phyloP scores from a whole-genome alignment of 495 filamentous ascomycete species.

The Geopyxis carbonaria region DNA sequence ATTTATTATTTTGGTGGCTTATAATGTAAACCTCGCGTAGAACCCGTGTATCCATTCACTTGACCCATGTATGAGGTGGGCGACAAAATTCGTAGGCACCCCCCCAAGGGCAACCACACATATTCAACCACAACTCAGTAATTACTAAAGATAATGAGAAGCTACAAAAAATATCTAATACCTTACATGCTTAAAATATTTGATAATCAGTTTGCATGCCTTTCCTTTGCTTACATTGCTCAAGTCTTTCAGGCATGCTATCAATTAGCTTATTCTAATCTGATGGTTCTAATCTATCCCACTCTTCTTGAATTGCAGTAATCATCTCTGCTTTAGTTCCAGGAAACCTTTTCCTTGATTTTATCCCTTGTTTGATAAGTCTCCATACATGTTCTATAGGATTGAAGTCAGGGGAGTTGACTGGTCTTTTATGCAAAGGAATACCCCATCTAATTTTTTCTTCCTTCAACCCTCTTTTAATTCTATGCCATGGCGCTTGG shows the following conservation, averaged over 20 bases:
- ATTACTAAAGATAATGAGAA: background rate
- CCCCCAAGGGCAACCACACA: no score
- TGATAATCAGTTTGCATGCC: no score
- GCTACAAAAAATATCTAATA: background rate
- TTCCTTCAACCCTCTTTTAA: no score
- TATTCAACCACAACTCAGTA: no score
- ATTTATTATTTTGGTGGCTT: no score
- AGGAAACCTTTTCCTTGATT: background rate
- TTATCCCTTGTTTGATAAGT: slow-evolving; percentile 5
- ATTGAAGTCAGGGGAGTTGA: slow-evolving; percentile 5
- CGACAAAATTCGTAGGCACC: no score
- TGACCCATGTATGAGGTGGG: no score
- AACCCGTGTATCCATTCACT: no score
- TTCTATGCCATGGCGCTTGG: no score
- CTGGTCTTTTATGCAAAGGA: background rate
- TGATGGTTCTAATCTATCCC: slow-evolving; percentile 1
- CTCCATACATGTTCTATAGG: slow-evolving; percentile 9
- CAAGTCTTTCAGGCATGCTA: slow-evolving; percentile 5
- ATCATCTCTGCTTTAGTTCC: background rate
- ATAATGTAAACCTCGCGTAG: no score
- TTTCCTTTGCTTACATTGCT: slow-evolving; percentile 1
- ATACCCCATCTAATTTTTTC: no score
- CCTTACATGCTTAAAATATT: no score
- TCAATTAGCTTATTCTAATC: slow-evolving; percentile 6
- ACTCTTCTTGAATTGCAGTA: slow-evolving; percentile 4